Evolutionary conservation across 1,284 basidiomycete genomes (phyloP).

Genomic region (Boletus sp.): DNA sequence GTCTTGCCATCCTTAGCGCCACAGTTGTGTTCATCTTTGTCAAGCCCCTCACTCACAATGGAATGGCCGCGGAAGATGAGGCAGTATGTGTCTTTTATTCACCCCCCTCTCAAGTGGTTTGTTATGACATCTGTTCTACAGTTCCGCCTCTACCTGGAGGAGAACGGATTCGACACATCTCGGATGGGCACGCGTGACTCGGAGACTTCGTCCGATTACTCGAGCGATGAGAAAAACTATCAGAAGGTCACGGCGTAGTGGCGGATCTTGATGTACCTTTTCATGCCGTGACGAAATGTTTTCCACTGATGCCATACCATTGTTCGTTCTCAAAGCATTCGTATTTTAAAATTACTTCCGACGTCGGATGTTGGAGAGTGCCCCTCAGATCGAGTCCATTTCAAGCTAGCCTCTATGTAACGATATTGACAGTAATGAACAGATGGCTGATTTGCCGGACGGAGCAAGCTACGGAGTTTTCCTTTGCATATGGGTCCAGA

Average conservation of each 20-base stretch:
- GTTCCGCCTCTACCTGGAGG: slow-evolving; percentile 80
- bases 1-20: too few species aligned
- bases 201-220: slow-evolving; percentile 19
- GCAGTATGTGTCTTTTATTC: slow-evolving; percentile 16
- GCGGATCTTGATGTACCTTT: background rate
- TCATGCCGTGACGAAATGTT: background rate
- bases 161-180: slow-evolving; percentile 71
- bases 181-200: slow-evolving; percentile 52
- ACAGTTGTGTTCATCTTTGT: slow-evolving; percentile 76
- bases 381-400: background rate
- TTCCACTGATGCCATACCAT: background rate
- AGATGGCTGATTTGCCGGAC: background rate
- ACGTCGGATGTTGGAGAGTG: background rate
- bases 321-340: background rate
- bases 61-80: slow-evolving; percentile 75
- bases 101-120: background rate
- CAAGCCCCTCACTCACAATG: slow-evolving; percentile 69
- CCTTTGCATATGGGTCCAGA: too few species aligned
- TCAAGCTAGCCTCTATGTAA: too few species aligned
- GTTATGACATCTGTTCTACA: slow-evolving; percentile 24
- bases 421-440: too few species aligned
- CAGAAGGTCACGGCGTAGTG: slow-evolving; percentile 11
- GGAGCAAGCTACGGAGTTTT: too few species aligned
- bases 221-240: slow-evolving; percentile 21
- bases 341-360: background rate